Evolutionary conservation across 306 rosid genomes (phyloP), one percentile per base, ranked within the genome.

Genomic region (Notholithocarpus densiflorus): DNA sequence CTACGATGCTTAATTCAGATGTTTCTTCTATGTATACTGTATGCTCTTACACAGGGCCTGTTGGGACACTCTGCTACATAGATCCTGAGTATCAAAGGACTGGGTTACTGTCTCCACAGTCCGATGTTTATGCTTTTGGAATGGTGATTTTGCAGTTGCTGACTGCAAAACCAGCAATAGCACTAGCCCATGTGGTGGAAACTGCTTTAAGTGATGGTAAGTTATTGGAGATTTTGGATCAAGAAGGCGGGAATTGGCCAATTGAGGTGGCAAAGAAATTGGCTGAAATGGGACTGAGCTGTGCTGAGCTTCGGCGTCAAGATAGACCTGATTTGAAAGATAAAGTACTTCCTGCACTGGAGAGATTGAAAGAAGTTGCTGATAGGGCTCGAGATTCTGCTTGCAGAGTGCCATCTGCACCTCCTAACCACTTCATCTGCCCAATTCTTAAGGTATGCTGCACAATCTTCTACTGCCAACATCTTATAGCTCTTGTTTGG

Each of bases 81-180:
- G 99, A 96, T 82, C 99, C 99, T 1, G 99, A 96, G 91, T 96
- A 93, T 60, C 99, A 96, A 84, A 82, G 99, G 77, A 86, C 87
- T 5, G 99, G 99, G 4, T 13, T 76, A 68, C 21, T 91, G 82
- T 93, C 98, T 80, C 86, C 92, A 9, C 82, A 88, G 60, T 96
- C 99, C 2, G 99, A 96, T 75, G 98, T 96, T 18, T 96, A 96
- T 84, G 98, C 98, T 53, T 90, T 93, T 55, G 99, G 99, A 77
- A 89, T 96, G 86, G 96, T 96, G 80, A 88, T 96, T 73, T 75
- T 96, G 82, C 99, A 96, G 85, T 77, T 96, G 56, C 70, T 93
- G 85, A 90, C 99, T 51, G 89, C 96, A 75, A 96, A 90, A 87
- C 94, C 96, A 56, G 94, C 96, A 54, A 88, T 89, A 27, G 98